phyloP scores from a whole-genome alignment of 805 yeast species.

The Naumovozyma baii region DNA sequence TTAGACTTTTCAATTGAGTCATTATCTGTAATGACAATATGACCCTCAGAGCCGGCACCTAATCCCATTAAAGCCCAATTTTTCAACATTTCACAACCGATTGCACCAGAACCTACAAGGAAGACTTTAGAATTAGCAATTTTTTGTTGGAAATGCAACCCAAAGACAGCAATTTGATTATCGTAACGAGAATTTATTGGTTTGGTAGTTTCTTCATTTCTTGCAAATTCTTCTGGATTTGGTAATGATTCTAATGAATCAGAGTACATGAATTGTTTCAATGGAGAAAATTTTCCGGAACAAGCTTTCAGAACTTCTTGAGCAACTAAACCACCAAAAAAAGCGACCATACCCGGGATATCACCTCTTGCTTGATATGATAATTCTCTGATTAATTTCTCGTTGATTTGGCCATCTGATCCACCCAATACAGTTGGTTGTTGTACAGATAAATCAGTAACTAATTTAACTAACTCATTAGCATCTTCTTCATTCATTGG shows the following conservation, averaged over 20 bases:
- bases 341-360: conserved; percentile 79
- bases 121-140: conserved; percentile 74
- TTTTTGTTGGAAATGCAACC: conserved; percentile 61
- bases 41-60: conserved; percentile 85
- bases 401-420: conserved; percentile 45
- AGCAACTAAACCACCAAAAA: conserved; percentile 88
- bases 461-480: conserved; percentile 48
- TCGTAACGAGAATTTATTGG: conserved; percentile 83
- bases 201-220: conserved; percentile 62
- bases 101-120: conserved; percentile 95
- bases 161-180: conserved; percentile 91
- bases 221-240: conserved; percentile 40
- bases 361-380: conserved; percentile 87
- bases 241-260: conserved; percentile 93
- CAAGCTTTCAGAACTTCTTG: conserved; percentile 94
- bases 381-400: conserved; percentile 56
- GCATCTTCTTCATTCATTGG: conserved; percentile 74
- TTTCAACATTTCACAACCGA: conserved; percentile 97
- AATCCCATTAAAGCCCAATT: conserved; percentile 97
- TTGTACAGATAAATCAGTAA: conserved; percentile 49
- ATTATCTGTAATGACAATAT: conserved; percentile 78
- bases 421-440: conserved; percentile 46
- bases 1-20: conserved; percentile 94
- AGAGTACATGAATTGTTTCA: conserved; percentile 84
- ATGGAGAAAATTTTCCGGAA: conserved; percentile 90